Evolutionary conservation across 495 filamentous ascomycete species (phyloP).

Genomic region (Hyphodiscus hymeniophilus): DNA sequence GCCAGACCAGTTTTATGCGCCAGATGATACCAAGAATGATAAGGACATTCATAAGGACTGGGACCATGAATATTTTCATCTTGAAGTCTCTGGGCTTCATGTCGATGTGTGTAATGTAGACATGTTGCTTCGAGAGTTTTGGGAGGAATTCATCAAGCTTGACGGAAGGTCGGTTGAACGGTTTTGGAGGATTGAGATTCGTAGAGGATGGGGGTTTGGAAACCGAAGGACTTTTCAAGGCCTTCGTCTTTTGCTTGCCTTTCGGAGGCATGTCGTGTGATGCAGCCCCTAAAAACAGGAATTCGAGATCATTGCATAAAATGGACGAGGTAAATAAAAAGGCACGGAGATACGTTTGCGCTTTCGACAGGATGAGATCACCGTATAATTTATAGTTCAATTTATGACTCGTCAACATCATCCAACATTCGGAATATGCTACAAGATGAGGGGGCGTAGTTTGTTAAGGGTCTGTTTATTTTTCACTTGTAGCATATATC

Average conservation of each 20-base stretch:
- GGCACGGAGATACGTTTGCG: too few relatives aligned
- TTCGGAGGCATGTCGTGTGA: slow-evolving; percentile 22
- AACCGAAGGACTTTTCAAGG: slow-evolving; percentile 6
- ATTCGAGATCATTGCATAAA: too few relatives aligned
- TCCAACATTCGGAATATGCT: slow-evolving; percentile 2
- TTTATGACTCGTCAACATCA: background rate
- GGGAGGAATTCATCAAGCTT: slow-evolving; percentile 52
- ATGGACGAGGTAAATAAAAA: too few relatives aligned
- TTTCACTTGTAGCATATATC: background rate
- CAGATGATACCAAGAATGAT: slow-evolving; percentile 50
- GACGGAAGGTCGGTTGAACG: slow-evolving; percentile 54
- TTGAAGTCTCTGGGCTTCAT: slow-evolving; percentile 54
- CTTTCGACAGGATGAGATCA: background rate
- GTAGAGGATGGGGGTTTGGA: background rate
- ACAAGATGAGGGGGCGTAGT: slow-evolving; percentile 19
- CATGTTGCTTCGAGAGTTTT: slow-evolving; percentile 49
- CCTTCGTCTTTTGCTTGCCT: slow-evolving; percentile 14
- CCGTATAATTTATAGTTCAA: slow-evolving; percentile 3
- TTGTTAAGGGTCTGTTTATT: slow-evolving; percentile 18
- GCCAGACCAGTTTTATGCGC: slow-evolving; percentile 51
- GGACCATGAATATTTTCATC: slow-evolving; percentile 66
- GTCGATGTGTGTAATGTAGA: slow-evolving; percentile 80
- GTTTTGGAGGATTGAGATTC: slow-evolving; percentile 33
- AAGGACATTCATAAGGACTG: slow-evolving; percentile 57
- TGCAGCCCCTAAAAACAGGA: too few relatives aligned